Evolutionary conservation across 306 rosid genomes (phyloP).

Genomic region (Prinsepia uniflora): DNA sequence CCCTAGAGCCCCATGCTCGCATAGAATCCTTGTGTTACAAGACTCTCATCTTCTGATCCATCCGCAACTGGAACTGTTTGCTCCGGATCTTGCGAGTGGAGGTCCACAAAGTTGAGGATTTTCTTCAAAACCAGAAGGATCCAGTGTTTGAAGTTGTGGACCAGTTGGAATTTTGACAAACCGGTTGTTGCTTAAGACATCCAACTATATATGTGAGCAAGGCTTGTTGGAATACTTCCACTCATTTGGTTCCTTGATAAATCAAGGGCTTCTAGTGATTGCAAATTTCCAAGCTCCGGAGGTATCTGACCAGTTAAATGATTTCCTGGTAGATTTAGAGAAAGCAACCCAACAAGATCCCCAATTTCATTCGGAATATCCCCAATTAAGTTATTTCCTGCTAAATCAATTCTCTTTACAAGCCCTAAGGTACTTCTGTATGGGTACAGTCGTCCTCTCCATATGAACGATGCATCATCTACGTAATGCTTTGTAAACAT

Average conservation of each 20-base stretch:
- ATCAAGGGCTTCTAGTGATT: slow-evolving; percentile 3
- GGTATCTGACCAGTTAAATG: slow-evolving; percentile 28
- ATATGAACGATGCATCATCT: neutral
- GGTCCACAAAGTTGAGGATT: slow-evolving; percentile 4
- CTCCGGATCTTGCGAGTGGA: neutral
- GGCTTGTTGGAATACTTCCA: slow-evolving; percentile 35
- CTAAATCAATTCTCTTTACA: slow-evolving; percentile 1
- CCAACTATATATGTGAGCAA: neutral
- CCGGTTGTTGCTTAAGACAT: slow-evolving; percentile 27
- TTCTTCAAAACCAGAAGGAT: neutral
- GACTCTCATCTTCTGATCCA: neutral
- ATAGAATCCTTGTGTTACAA: slow-evolving; percentile 12
- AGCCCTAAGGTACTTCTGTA: neutral
- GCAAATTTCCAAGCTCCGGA: slow-evolving; percentile 15
- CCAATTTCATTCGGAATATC: slow-evolving; percentile 21
- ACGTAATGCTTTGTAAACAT: too few species aligned
- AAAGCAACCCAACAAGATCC: neutral
- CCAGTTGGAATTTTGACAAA: slow-evolving; percentile 19
- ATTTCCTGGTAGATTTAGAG: slow-evolving; percentile 25
- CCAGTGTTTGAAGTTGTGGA: neutral
- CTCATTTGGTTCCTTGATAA: slow-evolving; percentile 29
- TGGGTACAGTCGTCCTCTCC: neutral
- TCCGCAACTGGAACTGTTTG: too few species aligned
- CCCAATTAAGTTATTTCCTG: slow-evolving; percentile 20
- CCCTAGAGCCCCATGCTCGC: slow-evolving; percentile 7